These are phyloP conservation scores for Suhomyces atakaporum DNA, from an alignment of 1,139 yeast species.

Conservation along the genomic window DNA sequence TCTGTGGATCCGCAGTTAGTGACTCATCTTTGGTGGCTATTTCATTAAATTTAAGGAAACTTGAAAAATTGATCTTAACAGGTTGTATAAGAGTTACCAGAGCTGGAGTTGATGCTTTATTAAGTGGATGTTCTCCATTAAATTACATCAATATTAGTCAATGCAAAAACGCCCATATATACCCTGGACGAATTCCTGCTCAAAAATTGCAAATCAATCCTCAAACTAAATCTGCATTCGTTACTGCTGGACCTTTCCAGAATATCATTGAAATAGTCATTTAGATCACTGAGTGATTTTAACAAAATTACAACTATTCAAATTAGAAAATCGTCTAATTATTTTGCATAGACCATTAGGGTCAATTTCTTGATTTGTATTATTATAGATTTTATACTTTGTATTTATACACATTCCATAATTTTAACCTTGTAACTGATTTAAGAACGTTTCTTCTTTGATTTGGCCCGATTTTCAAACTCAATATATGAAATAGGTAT, in stretches of 20 bases:
- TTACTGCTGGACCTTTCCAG: slow-evolving; percentile 56
- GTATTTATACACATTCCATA: not conserved
- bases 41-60: slow-evolving; percentile 52
- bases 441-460: slow-evolving; percentile 45
- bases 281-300: slow-evolving; percentile 15
- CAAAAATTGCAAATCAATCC: slow-evolving; percentile 53
- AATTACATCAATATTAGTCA: slow-evolving; percentile 62
- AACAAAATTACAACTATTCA: not conserved
- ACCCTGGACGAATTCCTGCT: slow-evolving; percentile 60
- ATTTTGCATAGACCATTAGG: not conserved
- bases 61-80: slow-evolving; percentile 53
- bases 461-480: slow-evolving; percentile 64
- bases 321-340: not conserved
- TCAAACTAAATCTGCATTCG: slow-evolving; percentile 56
- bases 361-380: slow-evolving; percentile 2
- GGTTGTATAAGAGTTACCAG: slow-evolving; percentile 78
- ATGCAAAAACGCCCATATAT: slow-evolving; percentile 61
- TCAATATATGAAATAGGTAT: slow-evolving; percentile 62
- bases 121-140: slow-evolving; percentile 58
- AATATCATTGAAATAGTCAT: slow-evolving; percentile 58
- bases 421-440: too few relatives aligned
- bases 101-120: slow-evolving; percentile 68
- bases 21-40: slow-evolving; percentile 66
- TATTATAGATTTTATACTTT: slow-evolving; percentile 2
- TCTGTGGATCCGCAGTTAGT: slow-evolving; percentile 80